These are phyloP conservation scores for Pythium guiyangense DNA, from an alignment of 352 stramenopile species.

Conservation along the genomic window DNA sequence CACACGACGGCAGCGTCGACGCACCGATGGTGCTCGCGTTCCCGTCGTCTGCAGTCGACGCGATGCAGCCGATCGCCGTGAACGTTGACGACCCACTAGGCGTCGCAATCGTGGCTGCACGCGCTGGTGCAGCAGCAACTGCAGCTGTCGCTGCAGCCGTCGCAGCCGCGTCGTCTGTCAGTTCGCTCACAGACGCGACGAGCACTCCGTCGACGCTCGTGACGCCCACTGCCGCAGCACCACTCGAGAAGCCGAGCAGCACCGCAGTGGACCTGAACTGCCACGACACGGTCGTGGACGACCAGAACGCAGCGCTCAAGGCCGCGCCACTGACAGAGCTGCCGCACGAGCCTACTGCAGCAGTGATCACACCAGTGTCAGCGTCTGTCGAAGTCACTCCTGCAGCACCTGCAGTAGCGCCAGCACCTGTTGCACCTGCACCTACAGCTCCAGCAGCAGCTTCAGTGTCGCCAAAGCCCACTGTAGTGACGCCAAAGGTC, in stretches of 20 bases:
- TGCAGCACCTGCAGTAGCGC: neutral
- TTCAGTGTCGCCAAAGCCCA: neutral
- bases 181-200: slow-evolving; percentile 13
- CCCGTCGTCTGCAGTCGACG: slow-evolving; percentile 5
- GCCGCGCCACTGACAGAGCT: slow-evolving; percentile 3
- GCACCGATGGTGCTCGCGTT: slow-evolving; percentile 9
- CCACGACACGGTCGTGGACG: slow-evolving; percentile 36
- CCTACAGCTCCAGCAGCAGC: neutral
- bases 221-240: slow-evolving; percentile 2
- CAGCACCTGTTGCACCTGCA: neutral
- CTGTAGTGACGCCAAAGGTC: slow-evolving; percentile 10
- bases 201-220: slow-evolving; percentile 11
- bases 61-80: slow-evolving; percentile 7
- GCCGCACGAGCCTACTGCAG: neutral
- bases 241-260: neutral
- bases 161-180: neutral
- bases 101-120: neutral
- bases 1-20: neutral
- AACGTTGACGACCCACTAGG: neutral
- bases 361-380: neutral
- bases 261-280: slow-evolving; percentile 25
- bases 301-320: slow-evolving; percentile 19
- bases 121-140: slow-evolving; percentile 9
- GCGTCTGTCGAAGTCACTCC: neutral
- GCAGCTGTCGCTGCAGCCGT: slow-evolving; percentile 13